Base-by-base conservation (phyloP, 768 basidiomycete genomes). In the Termitomyces sp. region DNA sequence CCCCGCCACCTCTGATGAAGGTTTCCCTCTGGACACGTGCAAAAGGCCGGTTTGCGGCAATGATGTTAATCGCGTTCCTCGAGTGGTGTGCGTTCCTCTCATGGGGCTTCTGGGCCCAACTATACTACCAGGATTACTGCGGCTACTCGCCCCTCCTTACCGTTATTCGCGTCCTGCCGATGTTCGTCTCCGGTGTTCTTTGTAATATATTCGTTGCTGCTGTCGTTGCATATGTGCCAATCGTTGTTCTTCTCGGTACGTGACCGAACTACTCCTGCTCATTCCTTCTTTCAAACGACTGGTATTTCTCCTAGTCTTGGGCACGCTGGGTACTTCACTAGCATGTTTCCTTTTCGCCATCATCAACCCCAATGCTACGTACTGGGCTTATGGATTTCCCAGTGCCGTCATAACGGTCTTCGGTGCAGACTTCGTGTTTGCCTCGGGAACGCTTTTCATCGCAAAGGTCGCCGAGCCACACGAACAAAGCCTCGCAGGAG, bases 381-480 rank as follows among this genome's bases (percentile, higher is more conserved):
- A 84, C 60, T 92, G 90, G 90, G 86, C 85, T 1, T 87, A 77
- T 55, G 83, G 81, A 5, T 92, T 92, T 68, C 87, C 88, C 0
- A 79, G 84, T 1, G 78, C 87, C 0, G 68, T 81, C 40, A 55
- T 87, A 44, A 70, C 79, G 21, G 89, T 90, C 14, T 76, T 89
- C 45, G 90, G 90, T 19, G 88, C 83, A 1, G 90, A 92, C 63
- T 88, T 92, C 58, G 82, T 88, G 2, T 91, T 83, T 62, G 72
- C 90, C 0, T 71, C 82, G 0, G 90, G 90, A 2, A 87, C 86
- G 5, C 70, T 92, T 15, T 92, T 87, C 61, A 79, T 90, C 42
- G 85, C 88, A 3, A 86, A 84, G 62, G 75, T 86, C 10, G 77
- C 82, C 2, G 66, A 77, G 1, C 82, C 82, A 3, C 76, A 86